Conservation (phyloP, 352 stramenopile genomes). For the Plasmopara muralis region DNA sequence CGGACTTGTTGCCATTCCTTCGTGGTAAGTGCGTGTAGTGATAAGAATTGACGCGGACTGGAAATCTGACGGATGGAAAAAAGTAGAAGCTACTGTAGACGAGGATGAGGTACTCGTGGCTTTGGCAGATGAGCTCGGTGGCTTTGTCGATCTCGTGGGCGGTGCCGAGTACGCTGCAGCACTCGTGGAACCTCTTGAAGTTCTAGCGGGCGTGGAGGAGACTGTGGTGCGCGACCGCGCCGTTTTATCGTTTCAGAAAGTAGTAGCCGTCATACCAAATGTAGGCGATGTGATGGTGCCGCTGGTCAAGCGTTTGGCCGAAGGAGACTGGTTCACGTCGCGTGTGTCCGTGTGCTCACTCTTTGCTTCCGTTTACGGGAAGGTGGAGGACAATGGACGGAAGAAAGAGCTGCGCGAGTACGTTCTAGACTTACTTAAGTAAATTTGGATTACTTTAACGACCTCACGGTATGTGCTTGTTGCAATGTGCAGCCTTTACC, state of each 20-base stretch:
- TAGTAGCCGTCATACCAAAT: conserved; percentile 53
- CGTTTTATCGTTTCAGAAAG: conserved; percentile 70
- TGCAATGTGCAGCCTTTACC: conserved; percentile 46
- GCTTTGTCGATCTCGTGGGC: conserved; percentile 87
- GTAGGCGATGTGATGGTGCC: conserved; percentile 62
- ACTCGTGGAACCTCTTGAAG: conserved; percentile 87
- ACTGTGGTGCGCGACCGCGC: conserved; percentile 89
- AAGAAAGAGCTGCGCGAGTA: conserved; percentile 84
- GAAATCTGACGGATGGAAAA: conserved; percentile 7
- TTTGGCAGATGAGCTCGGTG: conserved; percentile 85
- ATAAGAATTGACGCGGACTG: background rate
- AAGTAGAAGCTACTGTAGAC: conserved; percentile 79
- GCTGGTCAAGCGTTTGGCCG: conserved; percentile 70
- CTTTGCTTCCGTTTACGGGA: conserved; percentile 66
- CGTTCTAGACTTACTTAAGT: conserved; percentile 9
- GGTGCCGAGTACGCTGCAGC: conserved; percentile 54
- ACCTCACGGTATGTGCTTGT: too few species aligned
- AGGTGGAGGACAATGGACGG: conserved; percentile 45
- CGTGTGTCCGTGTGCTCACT: conserved; percentile 82
- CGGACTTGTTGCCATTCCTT: conserved; percentile 87
- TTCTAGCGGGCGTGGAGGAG: conserved; percentile 89
- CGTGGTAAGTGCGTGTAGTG: conserved; percentile 28
- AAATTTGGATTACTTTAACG: too few species aligned
- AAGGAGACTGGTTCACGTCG: conserved; percentile 87
- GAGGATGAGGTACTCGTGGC: conserved; percentile 92